These are phyloP conservation scores for Puccinia coronata DNA, from an alignment of 1,284 basidiomycete species.

Conservation along the genomic window DNA sequence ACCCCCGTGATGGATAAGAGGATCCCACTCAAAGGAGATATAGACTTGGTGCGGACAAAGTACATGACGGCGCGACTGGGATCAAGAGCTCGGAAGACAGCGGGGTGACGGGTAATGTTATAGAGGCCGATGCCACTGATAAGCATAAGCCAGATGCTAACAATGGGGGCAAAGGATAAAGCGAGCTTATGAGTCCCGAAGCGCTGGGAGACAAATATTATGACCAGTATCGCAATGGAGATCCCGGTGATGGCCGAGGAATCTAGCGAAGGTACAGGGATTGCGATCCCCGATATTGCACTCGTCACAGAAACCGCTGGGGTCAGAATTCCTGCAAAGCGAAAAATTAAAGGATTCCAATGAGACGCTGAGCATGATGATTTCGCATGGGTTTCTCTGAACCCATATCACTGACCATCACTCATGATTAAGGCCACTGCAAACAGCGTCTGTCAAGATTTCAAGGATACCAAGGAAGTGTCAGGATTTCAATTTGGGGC, in stretches of 20 bases:
- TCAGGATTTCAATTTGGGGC: too few relatives aligned
- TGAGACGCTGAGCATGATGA: background rate
- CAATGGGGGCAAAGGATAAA: conserved; percentile 65
- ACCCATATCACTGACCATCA: conserved; percentile 41
- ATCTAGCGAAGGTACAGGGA: conserved; percentile 64
- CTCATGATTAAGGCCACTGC: conserved; percentile 49
- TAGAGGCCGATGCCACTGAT: conserved; percentile 65
- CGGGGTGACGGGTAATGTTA: conserved; percentile 66
- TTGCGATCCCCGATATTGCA: conserved; percentile 68
- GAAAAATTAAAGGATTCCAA: background rate
- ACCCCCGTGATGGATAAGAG: conserved; percentile 69
- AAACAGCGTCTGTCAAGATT: conserved; percentile 34
- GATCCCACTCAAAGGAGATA: conserved; percentile 68
- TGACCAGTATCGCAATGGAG: conserved; percentile 67
- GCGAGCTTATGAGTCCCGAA: conserved; percentile 66
- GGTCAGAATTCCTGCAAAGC: conserved; percentile 59
- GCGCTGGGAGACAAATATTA: conserved; percentile 66
- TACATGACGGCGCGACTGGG: conserved; percentile 68
- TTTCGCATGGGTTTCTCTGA: background rate
- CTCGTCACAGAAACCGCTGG: conserved; percentile 71
- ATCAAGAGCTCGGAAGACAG: conserved; percentile 69
- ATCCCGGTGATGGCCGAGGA: conserved; percentile 64
- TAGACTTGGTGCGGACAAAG: conserved; percentile 68
- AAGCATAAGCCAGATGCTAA: conserved; percentile 66
- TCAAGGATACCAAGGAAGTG: background rate